Percentiles rank a stretch among this genome's conserved stretches.
Conservation (phyloP, 1,284 basidiomycete species). For the Uromyces viciae-fabae region DNA sequence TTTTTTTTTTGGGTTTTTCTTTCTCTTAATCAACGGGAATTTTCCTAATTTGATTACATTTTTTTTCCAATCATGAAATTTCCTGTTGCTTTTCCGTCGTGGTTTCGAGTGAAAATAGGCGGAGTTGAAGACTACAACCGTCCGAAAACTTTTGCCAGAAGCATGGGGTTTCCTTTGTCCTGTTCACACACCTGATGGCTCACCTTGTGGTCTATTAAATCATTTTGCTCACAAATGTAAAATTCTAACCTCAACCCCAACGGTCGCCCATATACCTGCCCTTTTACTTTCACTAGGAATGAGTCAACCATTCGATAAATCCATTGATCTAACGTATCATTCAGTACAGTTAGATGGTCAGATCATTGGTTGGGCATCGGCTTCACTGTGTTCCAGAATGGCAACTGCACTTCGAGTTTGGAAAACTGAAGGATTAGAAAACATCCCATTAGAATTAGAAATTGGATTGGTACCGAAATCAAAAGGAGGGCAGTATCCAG, state of each 20-base stretch:
- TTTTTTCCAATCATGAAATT: background rate
- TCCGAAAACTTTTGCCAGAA: slow-evolving; percentile 93
- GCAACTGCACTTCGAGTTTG: slow-evolving; percentile 80
- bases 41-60: background rate
- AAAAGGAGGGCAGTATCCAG: slow-evolving; percentile 93
- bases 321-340: slow-evolving; percentile 75
- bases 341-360: slow-evolving; percentile 90
- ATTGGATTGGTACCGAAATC: slow-evolving; percentile 87
- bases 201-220: slow-evolving; percentile 95
- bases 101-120: slow-evolving; percentile 58
- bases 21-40: background rate
- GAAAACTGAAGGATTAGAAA: slow-evolving; percentile 84
- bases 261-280: slow-evolving; percentile 72
- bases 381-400: slow-evolving; percentile 70
- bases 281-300: slow-evolving; percentile 87
- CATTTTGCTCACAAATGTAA: slow-evolving; percentile 92
- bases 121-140: slow-evolving; percentile 95
- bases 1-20: background rate
- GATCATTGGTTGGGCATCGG: slow-evolving; percentile 90
- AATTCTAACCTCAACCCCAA: slow-evolving; percentile 66
- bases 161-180: slow-evolving; percentile 99
- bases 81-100: background rate
- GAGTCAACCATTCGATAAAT: slow-evolving; percentile 78
- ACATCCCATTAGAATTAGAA: slow-evolving; percentile 88
- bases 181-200: slow-evolving; percentile 97